phyloP scores from a whole-genome alignment of 768 basidiomycete species.

The Suillus variegatus region DNA sequence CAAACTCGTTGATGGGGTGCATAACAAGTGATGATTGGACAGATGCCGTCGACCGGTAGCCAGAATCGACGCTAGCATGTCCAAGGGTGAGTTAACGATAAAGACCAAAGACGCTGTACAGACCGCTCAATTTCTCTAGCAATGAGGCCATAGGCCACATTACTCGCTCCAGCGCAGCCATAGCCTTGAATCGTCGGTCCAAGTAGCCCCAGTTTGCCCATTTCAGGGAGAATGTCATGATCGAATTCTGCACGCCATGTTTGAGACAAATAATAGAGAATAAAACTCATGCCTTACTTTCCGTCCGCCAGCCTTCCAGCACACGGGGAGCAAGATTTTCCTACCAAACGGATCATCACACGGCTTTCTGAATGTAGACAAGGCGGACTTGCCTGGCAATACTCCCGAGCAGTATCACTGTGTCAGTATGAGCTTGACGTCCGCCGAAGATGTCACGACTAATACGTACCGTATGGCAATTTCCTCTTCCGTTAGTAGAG shows the following conservation, averaged over 20 bases:
- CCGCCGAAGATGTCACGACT: not conserved
- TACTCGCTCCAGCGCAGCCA: constrained; percentile 89
- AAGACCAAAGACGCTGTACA: constrained; percentile 10
- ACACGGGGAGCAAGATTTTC: constrained; percentile 86
- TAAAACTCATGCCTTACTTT: constrained; percentile 49
- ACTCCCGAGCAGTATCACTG: constrained; percentile 78
- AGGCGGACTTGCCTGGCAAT: constrained; percentile 65
- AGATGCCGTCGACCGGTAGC: constrained; percentile 92
- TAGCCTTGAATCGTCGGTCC: constrained; percentile 94
- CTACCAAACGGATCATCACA: constrained; percentile 38
- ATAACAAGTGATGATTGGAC: constrained; percentile 97
- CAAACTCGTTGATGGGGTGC: constrained; percentile 91
- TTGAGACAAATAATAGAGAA: not conserved
- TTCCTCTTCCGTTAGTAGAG: constrained; percentile 87
- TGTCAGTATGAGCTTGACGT: not conserved
- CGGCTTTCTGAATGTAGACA: not conserved
- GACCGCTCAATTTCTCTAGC: constrained; percentile 92
- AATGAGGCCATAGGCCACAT: constrained; percentile 92
- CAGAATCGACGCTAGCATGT: constrained; percentile 80
- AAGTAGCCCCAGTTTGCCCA: constrained; percentile 89
- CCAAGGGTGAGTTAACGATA: not conserved
- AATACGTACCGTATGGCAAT: constrained; percentile 72
- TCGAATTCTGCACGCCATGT: constrained; percentile 62
- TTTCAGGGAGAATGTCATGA: constrained; percentile 75
- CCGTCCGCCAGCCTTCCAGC: constrained; percentile 84